Percentiles rank a stretch among this genome's conserved stretches.
Evolutionary conservation across 106 monocot species (phyloP).

Genomic region (Alisma plantagoaquatica): DNA sequence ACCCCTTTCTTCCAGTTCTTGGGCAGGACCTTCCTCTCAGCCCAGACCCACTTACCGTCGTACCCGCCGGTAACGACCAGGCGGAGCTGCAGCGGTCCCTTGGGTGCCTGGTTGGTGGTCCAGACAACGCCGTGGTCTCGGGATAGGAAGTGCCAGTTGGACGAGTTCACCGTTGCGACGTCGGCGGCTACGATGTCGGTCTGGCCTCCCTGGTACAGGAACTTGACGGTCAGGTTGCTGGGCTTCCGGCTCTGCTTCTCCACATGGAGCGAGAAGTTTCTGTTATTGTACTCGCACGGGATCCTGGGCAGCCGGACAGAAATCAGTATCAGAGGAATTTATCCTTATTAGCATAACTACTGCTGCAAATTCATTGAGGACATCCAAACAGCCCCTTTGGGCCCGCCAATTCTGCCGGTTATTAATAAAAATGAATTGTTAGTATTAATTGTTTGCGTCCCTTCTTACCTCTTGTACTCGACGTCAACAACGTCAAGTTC

Average conservation of each 20-base stretch:
- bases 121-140: constrained; percentile 55
- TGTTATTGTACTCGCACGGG: constrained; percentile 50
- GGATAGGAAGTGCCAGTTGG: constrained; percentile 55
- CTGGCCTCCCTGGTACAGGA: constrained; percentile 83
- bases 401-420: too few relatives aligned
- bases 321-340: background rate
- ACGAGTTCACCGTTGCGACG: constrained; percentile 7
- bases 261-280: constrained; percentile 56
- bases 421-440: too few relatives aligned
- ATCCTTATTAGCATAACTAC: background rate
- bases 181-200: constrained; percentile 68
- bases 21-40: constrained; percentile 49
- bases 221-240: constrained; percentile 38
- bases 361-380: too few relatives aligned
- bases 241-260: constrained; percentile 57
- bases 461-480: constrained; percentile 87
- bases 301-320: constrained; percentile 21
- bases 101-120: constrained; percentile 38
- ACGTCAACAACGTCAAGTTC: constrained; percentile 29
- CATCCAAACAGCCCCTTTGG: too few relatives aligned
- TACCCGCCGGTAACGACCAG: constrained; percentile 69
- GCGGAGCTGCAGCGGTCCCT: constrained; percentile 69
- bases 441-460: too few relatives aligned
- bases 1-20: constrained; percentile 46
- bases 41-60: constrained; percentile 89